These are phyloP conservation scores for Dactylellina haptotyla DNA, from an alignment of 2,329 filamentous ascomycete genomes.

Conservation along the genomic window DNA sequence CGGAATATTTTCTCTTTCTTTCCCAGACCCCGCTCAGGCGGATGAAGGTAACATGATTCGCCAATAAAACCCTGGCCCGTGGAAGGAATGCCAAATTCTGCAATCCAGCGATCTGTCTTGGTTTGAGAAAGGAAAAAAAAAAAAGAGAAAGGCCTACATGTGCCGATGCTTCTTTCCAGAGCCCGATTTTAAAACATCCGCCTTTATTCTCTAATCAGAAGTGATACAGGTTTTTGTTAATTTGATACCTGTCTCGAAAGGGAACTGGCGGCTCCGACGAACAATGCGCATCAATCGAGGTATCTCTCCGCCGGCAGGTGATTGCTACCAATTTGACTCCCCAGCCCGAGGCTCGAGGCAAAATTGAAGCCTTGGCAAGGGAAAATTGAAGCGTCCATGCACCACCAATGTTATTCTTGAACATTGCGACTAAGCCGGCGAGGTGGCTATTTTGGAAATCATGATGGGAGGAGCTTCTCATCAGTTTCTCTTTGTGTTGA, in stretches of 20 bases:
- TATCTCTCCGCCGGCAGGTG: conserved; percentile 43
- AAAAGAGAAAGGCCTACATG: background rate
- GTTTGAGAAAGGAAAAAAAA: no score
- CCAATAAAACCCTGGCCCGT: conserved; percentile 35
- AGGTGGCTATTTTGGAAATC: conserved; percentile 10
- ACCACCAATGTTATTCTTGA: conserved; percentile 9
- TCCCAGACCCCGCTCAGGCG: conserved; percentile 34
- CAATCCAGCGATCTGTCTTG: conserved; percentile 34
- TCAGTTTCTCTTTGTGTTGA: conserved; percentile 25
- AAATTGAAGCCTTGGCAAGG: conserved; percentile 18
- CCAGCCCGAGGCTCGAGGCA: conserved; percentile 30
- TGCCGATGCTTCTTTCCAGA: background rate
- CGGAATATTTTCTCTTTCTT: conserved; percentile 50
- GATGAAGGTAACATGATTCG: conserved; percentile 34
- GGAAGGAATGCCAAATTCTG: conserved; percentile 35
- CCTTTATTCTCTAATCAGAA: conserved; percentile 19
- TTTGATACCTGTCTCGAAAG: conserved; percentile 42
- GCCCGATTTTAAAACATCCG: conserved; percentile 49
- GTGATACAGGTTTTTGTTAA: conserved; percentile 33
- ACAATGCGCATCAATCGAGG: conserved; percentile 39
- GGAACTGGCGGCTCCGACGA: conserved; percentile 47
- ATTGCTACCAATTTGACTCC: conserved; percentile 16
- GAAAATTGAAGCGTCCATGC: conserved; percentile 14
- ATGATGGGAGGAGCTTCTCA: background rate
- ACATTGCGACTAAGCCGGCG: conserved; percentile 11